Percentiles rank a stretch among this genome's conserved stretches.
These are phyloP conservation scores for Acer saccharum DNA, from an alignment of 345 rosid species.

Conservation along the genomic window DNA sequence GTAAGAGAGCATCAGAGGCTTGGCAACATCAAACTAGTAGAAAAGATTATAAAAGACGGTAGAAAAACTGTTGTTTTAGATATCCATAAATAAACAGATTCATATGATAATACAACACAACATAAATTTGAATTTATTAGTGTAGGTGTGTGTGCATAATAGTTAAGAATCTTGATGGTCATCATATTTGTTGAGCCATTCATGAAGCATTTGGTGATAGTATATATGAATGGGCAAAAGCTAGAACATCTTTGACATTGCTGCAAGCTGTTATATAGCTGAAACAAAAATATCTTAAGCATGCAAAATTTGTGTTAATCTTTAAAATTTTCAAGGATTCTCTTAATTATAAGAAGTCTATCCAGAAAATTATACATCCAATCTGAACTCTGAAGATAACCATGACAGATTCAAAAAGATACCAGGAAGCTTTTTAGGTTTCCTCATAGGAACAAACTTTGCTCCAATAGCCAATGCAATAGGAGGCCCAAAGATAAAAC, in stretches of 20 bases:
- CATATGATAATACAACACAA: not conserved
- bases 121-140: not conserved
- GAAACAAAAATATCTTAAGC: not conserved
- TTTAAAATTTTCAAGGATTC: not conserved
- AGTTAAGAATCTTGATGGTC: not conserved
- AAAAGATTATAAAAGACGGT: not conserved
- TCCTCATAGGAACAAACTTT: conserved; percentile 96
- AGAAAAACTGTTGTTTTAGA: not conserved
- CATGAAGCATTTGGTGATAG: not conserved
- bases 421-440: conserved; percentile 97
- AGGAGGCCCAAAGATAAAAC: conserved; percentile 98
- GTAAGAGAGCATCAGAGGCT: not conserved
- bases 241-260: not conserved
- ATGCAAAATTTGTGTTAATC: not conserved
- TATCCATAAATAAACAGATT: not conserved
- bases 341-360: not conserved
- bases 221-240: not conserved
- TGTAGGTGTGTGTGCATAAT: not conserved
- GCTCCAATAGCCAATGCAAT: conserved; percentile 99
- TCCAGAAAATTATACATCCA: not conserved
- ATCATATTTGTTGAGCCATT: not conserved
- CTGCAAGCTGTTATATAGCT: not conserved
- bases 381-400: not conserved
- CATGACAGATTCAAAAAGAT: conserved; percentile 2
- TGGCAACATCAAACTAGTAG: not conserved